Evolutionary conservation across 192 early-diverging fungal species (phyloP).

Genomic region (Geranomyces michiganensis): DNA sequence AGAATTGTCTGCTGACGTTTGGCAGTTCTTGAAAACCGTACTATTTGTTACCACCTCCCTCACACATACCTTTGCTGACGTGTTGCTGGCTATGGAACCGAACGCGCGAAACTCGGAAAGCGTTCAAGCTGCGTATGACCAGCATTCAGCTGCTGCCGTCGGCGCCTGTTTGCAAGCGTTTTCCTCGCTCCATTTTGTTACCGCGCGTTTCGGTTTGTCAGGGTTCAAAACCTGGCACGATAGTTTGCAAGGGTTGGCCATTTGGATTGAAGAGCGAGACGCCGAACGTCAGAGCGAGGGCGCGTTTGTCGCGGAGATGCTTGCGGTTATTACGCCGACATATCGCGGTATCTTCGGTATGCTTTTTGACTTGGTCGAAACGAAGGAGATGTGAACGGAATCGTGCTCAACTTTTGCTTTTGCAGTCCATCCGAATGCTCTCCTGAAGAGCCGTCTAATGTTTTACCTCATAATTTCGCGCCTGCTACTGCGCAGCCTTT

Average conservation of each 20-base stretch:
- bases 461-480: slow-evolving; percentile 24
- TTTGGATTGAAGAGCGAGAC: slow-evolving; percentile 19
- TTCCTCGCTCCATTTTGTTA: slow-evolving; percentile 31
- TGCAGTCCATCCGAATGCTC: slow-evolving; percentile 14
- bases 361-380: neutral
- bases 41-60: slow-evolving; percentile 21
- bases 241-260: slow-evolving; percentile 10
- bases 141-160: neutral
- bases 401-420: neutral
- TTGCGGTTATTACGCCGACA: neutral
- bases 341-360: slow-evolving; percentile 20
- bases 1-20: neutral
- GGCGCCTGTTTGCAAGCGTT: slow-evolving; percentile 4
- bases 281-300: too few relatives aligned
- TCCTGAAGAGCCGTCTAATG: slow-evolving; percentile 20
- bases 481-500: slow-evolving; percentile 12
- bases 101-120: neutral
- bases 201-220: slow-evolving; percentile 24
- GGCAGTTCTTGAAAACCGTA: slow-evolving; percentile 26
- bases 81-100: slow-evolving; percentile 3
- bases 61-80: slow-evolving; percentile 1
- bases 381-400: too few relatives aligned
- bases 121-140: neutral
- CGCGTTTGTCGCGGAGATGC: neutral
- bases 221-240: slow-evolving; percentile 30